Conservation (phyloP, 148 eudicot genomes). For the Rhododendron molle region DNA sequence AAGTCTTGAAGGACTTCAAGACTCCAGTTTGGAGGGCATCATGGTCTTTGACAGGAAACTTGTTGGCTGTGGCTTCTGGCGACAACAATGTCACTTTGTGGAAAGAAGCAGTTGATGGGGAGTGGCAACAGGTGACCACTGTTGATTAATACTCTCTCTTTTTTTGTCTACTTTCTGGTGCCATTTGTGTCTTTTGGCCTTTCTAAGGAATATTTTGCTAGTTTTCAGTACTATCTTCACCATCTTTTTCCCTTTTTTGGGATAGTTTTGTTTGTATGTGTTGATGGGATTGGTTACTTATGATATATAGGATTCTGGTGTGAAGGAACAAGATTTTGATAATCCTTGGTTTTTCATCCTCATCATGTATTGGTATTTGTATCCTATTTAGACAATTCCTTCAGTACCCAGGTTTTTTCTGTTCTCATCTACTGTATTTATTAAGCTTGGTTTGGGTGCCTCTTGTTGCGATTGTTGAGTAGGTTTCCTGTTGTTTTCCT, state of each 20-base stretch:
- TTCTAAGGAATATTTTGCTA: neutral
- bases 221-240: neutral
- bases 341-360: too few species aligned
- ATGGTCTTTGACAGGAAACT: constrained; percentile 87
- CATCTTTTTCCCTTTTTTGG: neutral
- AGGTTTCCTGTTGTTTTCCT: neutral
- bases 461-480: neutral
- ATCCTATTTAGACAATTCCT: neutral
- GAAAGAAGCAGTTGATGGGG: constrained; percentile 95
- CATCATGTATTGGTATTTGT: neutral
- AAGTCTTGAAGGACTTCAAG: constrained; percentile 74
- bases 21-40: constrained; percentile 93
- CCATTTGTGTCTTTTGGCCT: neutral
- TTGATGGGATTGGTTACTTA: neutral
- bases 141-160: constrained; percentile 48
- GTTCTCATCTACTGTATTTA: neutral
- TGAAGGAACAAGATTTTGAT: neutral
- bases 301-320: neutral
- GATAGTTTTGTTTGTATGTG: neutral
- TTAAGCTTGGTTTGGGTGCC: neutral
- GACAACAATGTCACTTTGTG: constrained; percentile 74
- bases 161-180: constrained; percentile 10
- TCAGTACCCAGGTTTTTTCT: neutral
- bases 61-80: constrained; percentile 88
- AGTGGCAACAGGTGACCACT: constrained; percentile 77